phyloP scores from a whole-genome alignment of 352 stramenopile genomes.

The Achlya hypogyna region DNA sequence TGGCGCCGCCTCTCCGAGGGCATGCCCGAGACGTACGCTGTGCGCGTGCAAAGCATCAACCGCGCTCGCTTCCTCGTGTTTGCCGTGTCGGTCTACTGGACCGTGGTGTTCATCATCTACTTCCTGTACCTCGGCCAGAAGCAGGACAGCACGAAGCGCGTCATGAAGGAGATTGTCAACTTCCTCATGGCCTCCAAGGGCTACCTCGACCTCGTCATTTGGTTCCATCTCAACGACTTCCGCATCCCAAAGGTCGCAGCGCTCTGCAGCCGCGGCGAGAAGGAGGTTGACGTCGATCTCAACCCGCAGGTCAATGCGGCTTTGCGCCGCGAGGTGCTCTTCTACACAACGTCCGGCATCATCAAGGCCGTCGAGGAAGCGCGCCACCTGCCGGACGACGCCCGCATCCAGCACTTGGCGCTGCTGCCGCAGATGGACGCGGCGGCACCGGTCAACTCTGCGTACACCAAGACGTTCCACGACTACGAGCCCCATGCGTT shows the following conservation, averaged over 20 bases:
- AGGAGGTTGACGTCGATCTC: constrained; percentile 70
- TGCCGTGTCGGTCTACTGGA: constrained; percentile 82
- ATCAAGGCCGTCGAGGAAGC: constrained; percentile 78
- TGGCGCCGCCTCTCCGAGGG: constrained; percentile 81
- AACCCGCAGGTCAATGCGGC: constrained; percentile 85
- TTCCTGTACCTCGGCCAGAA: constrained; percentile 60
- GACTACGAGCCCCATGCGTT: constrained; percentile 85
- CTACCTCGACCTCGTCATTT: constrained; percentile 84
- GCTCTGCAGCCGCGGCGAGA: constrained; percentile 34
- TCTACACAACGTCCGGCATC: constrained; percentile 86
- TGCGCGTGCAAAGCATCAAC: constrained; percentile 81
- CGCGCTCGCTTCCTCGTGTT: constrained; percentile 82
- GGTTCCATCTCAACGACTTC: constrained; percentile 83
- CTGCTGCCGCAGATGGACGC: constrained; percentile 66
- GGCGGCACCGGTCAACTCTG: background rate
- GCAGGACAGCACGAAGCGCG: constrained; percentile 36
- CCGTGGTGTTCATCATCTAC: constrained; percentile 71
- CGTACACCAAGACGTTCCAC: constrained; percentile 71
- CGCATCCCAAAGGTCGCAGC: constrained; percentile 65
- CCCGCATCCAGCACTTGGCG: constrained; percentile 76
- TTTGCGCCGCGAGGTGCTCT: constrained; percentile 79
- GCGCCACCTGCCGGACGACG: constrained; percentile 55
- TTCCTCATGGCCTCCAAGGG: constrained; percentile 82
- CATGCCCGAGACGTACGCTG: constrained; percentile 80
- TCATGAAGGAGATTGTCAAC: constrained; percentile 66